Evolutionary conservation across 2,329 filamentous ascomycete species (phyloP), one percentile per base, ranked within the genome.

Genomic region (Colletotrichum agaves): DNA sequence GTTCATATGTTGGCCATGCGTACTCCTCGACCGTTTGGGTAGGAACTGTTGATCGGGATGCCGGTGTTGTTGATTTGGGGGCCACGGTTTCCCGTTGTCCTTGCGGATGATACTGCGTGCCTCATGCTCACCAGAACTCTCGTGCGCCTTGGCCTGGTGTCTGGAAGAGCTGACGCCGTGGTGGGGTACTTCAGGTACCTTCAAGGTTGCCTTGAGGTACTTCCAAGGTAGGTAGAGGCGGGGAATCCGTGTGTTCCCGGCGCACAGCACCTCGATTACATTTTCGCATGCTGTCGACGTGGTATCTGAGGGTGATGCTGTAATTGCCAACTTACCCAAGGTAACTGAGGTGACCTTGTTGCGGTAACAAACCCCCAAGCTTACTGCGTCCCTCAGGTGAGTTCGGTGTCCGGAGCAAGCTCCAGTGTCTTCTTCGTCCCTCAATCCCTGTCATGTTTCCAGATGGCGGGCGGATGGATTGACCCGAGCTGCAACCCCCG

Each of bases 171-270:
- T 53, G 46, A 55, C 31, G 62, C 39, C 31, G 27, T 55, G 19
- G 56, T 61, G 62, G 62, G 56, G 62, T 7, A 27, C 27, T 27
- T 8, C 27, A 27, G 27, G 27, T 27, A 27, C 7, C 27, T 27
- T 27, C 6, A 27, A 7, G 27, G 27, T 5, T 27, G 8, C 7
- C 27, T 27, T 27, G 27, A 27, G 27, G 27, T 27, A 27, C 27
- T 7, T n/a, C n/a, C n/a, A n/a, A n/a, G n/a, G n/a, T n/a, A n/a
- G n/a, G 5, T 41, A 44, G 47, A 39, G 33, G 49, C 49, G 35
- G 63, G 63, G 63, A 52, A 56, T 31, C 41, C 57, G 63, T 61
- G 39, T 49, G 21, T 57, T 55, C 49, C 61, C 56, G 56, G 46
- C 61, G 19, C 49, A 53, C 31, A 43, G 50, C 61, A 63, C 52